Percentiles rank a stretch among this genome's conserved stretches.
Conservation (phyloP, 345 rosid genomes). For the Rubroshorea leprosula region DNA sequence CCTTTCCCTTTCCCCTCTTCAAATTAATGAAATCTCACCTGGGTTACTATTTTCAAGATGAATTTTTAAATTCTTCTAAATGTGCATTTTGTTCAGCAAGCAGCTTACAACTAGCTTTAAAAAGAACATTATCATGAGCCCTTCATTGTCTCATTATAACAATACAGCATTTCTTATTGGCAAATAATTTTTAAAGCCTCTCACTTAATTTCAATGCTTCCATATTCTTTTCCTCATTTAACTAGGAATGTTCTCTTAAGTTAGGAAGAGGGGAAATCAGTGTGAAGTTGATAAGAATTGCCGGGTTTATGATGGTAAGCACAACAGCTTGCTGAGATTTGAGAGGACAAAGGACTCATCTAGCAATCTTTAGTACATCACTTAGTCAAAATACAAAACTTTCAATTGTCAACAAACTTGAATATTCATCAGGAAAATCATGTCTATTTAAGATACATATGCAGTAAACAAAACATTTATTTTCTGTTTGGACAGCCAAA, state of each 20-base stretch:
- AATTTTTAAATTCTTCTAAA: background rate
- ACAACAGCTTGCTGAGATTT: too few species aligned
- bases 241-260: background rate
- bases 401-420: too few species aligned
- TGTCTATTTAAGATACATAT: conserved; percentile 3
- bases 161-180: background rate
- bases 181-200: conserved; percentile 3
- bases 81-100: background rate
- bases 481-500: too few species aligned
- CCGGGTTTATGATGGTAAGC: too few species aligned
- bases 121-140: background rate
- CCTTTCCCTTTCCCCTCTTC: background rate
- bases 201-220: background rate
- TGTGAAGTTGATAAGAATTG: too few species aligned
- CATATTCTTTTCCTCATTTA: background rate
- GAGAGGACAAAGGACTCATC: too few species aligned
- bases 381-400: too few species aligned
- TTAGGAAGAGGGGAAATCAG: too few species aligned
- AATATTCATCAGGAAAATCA: too few species aligned
- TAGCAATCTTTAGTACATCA: background rate
- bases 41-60: background rate
- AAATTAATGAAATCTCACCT: background rate
- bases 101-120: background rate
- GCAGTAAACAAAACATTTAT: too few species aligned
- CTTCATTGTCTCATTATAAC: background rate